Base-by-base conservation (phyloP, 2,329 filamentous ascomycete species). In the Colletotrichum cereale region DNA sequence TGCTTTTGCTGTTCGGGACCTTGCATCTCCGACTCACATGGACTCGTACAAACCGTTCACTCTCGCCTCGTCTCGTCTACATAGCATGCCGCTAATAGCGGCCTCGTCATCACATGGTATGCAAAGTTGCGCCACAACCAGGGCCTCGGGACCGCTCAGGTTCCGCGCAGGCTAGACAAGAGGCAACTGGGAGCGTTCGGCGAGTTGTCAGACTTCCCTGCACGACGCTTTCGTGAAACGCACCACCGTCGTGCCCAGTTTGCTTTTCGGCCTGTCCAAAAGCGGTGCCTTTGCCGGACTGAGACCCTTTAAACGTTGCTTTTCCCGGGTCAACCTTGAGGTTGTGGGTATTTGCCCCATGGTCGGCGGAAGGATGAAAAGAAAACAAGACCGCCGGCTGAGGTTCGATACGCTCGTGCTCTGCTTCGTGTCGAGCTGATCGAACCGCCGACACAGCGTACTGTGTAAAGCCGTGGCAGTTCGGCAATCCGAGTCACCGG, bases 111-210 rank as follows among this genome's bases (percentile, higher is more conserved):
- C n/a, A 21, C 8, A 47, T n/a, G 44, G 44, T 44, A 67, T 66
- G 72, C 72, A 73, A 69, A 67, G 56, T 73, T 74, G 58, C 63
- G 73, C 72, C 73, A 68, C 73, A 62, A 53, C 73, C 73, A 74
- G 60, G 73, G 73, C 47, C 36, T 64, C 65, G 73, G 73, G 58
- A 74, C n/a, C 40, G 53, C 47, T 48, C 44, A 53, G 66, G 44
- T 67, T 50, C 47, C 21, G 52, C 50, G 63, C 57, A 63, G 55
- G 57, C 62, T n/a, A 36, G 61, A 52, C 61, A 47, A 50, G 26
- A 65, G 61, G 18, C 53, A 55, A 40, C 24, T 52, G 42, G 44
- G 53, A 31, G 8, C 26, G 40, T 47, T 42, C 38, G 36, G 56
- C 58, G 58, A 44, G 47, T 36, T 47, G 29, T 7, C 50, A 38